A percentile compares a stretch with the other conserved stretches of the same genome.
These are phyloP conservation scores for Malus hybrid DNA, from an alignment of 331 rosid species.

Conservation along the genomic window DNA sequence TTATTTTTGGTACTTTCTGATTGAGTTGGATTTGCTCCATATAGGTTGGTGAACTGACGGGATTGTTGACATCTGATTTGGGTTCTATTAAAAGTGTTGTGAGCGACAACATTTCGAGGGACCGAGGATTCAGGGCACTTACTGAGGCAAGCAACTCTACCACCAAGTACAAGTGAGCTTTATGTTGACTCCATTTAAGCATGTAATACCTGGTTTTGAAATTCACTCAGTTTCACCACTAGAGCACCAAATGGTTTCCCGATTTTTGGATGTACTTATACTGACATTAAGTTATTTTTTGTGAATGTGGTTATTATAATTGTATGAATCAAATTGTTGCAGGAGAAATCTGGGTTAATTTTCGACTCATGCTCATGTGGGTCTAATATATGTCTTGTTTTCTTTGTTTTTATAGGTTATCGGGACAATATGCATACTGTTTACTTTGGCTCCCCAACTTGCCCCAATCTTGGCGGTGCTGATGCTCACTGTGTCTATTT, in stretches of 20 bases:
- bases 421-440: conserved; percentile 79
- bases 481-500: conserved; percentile 66
- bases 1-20: not conserved
- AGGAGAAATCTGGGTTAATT: not conserved
- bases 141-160: conserved; percentile 99
- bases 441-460: conserved; percentile 79
- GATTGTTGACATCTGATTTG: conserved; percentile 91
- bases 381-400: conserved; percentile 14
- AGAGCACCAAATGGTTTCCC: conserved; percentile 10
- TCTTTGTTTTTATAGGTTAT: conserved; percentile 47
- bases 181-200: conserved; percentile 61
- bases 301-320: not conserved
- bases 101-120: conserved; percentile 86
- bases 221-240: conserved; percentile 1
- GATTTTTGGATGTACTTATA: conserved; percentile 16
- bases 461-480: conserved; percentile 86
- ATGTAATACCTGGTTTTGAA: conserved; percentile 24
- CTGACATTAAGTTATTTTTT: not conserved
- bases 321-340: not conserved
- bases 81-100: conserved; percentile 71
- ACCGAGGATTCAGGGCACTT: conserved; percentile 94
- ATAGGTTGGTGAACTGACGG: conserved; percentile 93
- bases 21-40: conserved; percentile 25
- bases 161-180: conserved; percentile 93
- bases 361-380: conserved; percentile 7